A percentile compares a stretch with the other conserved stretches of the same genome.
These are phyloP conservation scores for Rhododendron henanense DNA, from an alignment of 148 eudicot species.

Conservation along the genomic window DNA sequence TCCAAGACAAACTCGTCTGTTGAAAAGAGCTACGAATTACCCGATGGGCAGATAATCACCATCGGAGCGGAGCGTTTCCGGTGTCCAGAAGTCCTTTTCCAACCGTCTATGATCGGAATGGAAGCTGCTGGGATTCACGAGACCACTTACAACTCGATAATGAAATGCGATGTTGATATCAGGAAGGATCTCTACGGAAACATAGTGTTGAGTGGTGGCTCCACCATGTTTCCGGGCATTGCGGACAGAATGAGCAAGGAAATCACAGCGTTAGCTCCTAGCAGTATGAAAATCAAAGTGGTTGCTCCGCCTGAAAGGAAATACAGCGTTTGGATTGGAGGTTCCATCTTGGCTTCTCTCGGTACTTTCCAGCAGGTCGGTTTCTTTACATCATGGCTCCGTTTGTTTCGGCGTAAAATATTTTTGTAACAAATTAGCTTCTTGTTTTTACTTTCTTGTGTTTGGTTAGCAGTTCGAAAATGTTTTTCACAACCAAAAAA, in stretches of 20 bases:
- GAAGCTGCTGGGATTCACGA: conserved; percentile 34
- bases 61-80: conserved; percentile 36
- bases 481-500: too few relatives aligned
- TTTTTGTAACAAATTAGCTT: too few relatives aligned
- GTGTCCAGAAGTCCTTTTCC: conserved; percentile 31
- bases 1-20: conserved; percentile 8
- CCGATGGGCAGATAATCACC: conserved; percentile 20
- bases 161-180: conserved; percentile 27
- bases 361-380: conserved; percentile 33
- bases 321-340: conserved; percentile 33
- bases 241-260: conserved; percentile 41
- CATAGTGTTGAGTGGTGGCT: conserved; percentile 27
- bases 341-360: conserved; percentile 29
- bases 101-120: conserved; percentile 34
- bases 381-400: neutral
- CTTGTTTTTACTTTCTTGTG: too few relatives aligned
- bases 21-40: conserved; percentile 18
- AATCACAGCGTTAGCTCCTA: conserved; percentile 30
- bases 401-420: too few relatives aligned
- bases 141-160: conserved; percentile 25
- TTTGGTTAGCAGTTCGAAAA: too few relatives aligned
- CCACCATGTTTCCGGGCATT: conserved; percentile 35
- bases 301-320: conserved; percentile 34
- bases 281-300: conserved; percentile 35
- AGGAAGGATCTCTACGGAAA: conserved; percentile 32